Evolutionary conservation across 768 basidiomycete genomes (phyloP).

Genomic region (Termitomyces sp.): DNA sequence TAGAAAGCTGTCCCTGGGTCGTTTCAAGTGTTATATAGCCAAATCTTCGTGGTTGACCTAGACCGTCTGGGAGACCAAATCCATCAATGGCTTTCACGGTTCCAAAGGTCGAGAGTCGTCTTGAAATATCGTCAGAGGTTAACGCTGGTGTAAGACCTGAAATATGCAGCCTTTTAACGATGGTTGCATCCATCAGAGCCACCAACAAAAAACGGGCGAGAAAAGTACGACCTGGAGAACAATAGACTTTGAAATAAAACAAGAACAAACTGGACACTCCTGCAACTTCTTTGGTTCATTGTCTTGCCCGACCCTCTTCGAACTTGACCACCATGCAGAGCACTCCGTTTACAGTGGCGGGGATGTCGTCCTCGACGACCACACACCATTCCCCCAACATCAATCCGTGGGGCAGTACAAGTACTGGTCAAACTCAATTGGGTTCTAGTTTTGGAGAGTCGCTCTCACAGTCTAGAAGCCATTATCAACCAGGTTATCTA

Average conservation of each 20-base stretch:
- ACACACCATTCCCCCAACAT: slow-evolving; percentile 40
- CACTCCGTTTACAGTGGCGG: slow-evolving; percentile 52
- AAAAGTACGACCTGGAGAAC: background rate
- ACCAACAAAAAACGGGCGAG: background rate
- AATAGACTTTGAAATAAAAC: background rate
- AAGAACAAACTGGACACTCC: background rate
- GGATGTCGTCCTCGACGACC: slow-evolving; percentile 50
- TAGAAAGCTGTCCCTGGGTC: slow-evolving; percentile 50
- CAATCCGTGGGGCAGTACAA: slow-evolving; percentile 48
- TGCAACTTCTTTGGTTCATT: background rate
- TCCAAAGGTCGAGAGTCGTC: slow-evolving; percentile 62
- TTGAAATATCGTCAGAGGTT: slow-evolving; percentile 47
- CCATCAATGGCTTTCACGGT: slow-evolving; percentile 66
- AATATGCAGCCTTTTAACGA: slow-evolving; percentile 64
- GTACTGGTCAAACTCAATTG: slow-evolving; percentile 31
- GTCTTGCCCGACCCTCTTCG: background rate
- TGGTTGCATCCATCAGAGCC: slow-evolving; percentile 12
- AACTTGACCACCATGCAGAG: slow-evolving; percentile 28
- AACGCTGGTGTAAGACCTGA: slow-evolving; percentile 73
- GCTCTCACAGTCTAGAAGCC: slow-evolving; percentile 66
- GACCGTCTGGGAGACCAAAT: slow-evolving; percentile 55
- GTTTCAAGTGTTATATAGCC: slow-evolving; percentile 71
- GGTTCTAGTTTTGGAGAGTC: slow-evolving; percentile 58
- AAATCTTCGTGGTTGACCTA: slow-evolving; percentile 67
- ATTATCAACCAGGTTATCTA: slow-evolving; percentile 79